A percentile compares a stretch with the other conserved stretches of the same genome.
Evolutionary conservation across 2,329 filamentous ascomycete genomes (phyloP).

Genomic region (Paecilomyces sp.): DNA sequence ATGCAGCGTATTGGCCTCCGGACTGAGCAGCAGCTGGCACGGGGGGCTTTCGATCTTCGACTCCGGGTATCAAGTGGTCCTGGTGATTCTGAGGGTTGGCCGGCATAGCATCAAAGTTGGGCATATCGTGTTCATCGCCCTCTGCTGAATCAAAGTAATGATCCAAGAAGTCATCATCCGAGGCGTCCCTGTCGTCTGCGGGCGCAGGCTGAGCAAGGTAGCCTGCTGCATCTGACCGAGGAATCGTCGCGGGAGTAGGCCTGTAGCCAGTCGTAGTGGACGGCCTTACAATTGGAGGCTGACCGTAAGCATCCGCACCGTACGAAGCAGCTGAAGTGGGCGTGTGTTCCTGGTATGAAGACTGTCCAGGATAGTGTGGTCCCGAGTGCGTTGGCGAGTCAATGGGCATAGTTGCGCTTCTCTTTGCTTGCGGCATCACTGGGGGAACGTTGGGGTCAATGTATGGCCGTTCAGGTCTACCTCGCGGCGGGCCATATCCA

Average conservation of each 20-base stretch:
- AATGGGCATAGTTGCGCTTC: constrained; percentile 33
- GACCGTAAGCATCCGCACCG: constrained; percentile 1
- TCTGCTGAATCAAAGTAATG: constrained; percentile 46
- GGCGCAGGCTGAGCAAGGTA: neutral
- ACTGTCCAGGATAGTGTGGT: constrained; percentile 26
- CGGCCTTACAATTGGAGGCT: constrained; percentile 14
- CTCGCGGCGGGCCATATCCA: constrained; percentile 5
- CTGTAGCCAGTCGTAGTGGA: constrained; percentile 15
- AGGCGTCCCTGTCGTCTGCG: constrained; percentile 12
- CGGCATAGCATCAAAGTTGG: constrained; percentile 55
- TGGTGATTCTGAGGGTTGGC: constrained; percentile 3
- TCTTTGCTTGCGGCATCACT: constrained; percentile 20
- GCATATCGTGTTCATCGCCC: constrained; percentile 50
- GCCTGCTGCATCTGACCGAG: neutral
- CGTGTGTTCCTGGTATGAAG: constrained; percentile 24
- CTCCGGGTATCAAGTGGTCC: constrained; percentile 17
- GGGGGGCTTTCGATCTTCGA: constrained; percentile 24
- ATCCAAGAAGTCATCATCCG: constrained; percentile 40
- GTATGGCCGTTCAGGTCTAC: constrained; percentile 18
- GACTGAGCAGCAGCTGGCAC: constrained; percentile 6
- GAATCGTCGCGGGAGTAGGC: neutral
- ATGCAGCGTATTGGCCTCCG: constrained; percentile 26
- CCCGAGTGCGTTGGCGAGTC: constrained; percentile 7
- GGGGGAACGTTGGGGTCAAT: constrained; percentile 18
- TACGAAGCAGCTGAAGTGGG: constrained; percentile 7